These are phyloP conservation scores for Lentinula guzmanii DNA, from an alignment of 768 basidiomycete species.

Conservation along the genomic window DNA sequence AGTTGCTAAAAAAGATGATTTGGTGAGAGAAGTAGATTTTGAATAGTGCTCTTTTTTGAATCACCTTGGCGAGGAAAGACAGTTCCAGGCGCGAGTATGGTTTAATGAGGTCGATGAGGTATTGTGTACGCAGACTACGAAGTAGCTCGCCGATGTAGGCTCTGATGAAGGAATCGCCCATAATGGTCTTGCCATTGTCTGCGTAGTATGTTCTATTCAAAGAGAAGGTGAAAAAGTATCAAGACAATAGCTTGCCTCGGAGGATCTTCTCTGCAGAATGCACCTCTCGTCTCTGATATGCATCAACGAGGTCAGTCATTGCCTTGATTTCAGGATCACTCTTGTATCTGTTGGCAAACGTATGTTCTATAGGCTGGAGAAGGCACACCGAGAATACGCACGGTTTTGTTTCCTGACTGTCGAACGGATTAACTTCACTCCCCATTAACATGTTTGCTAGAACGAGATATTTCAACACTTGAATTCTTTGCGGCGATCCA, in stretches of 20 bases:
- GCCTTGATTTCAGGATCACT: conserved; percentile 94
- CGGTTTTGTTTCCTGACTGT: conserved; percentile 99
- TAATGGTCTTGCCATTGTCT: conserved; percentile 95
- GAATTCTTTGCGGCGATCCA: conserved; percentile 92
- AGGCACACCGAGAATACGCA: conserved; percentile 26
- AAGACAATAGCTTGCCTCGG: conserved; percentile 45
- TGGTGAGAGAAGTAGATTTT: background rate
- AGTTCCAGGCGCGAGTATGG: conserved; percentile 95
- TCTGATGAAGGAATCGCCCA: conserved; percentile 92
- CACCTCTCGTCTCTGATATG: conserved; percentile 94
- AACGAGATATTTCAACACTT: conserved; percentile 97
- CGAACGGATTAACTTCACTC: conserved; percentile 98
- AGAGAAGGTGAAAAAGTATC: background rate
- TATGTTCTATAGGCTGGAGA: background rate
- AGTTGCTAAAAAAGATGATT: conserved; percentile 61
- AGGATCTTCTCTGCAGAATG: conserved; percentile 97
- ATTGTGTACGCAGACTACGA: conserved; percentile 90
- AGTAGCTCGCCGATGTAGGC: conserved; percentile 96
- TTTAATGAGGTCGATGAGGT: conserved; percentile 96
- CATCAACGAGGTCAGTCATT: conserved; percentile 96
- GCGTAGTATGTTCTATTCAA: background rate
- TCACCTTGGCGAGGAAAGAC: conserved; percentile 85
- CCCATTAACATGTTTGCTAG: conserved; percentile 98
- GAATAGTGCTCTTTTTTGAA: conserved; percentile 7
- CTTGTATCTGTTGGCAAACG: conserved; percentile 62